Percentiles rank a stretch among this genome's conserved stretches.
These are phyloP conservation scores for Acacia melanoxylon DNA, from an alignment of 306 rosid genomes.

Conservation along the genomic window DNA sequence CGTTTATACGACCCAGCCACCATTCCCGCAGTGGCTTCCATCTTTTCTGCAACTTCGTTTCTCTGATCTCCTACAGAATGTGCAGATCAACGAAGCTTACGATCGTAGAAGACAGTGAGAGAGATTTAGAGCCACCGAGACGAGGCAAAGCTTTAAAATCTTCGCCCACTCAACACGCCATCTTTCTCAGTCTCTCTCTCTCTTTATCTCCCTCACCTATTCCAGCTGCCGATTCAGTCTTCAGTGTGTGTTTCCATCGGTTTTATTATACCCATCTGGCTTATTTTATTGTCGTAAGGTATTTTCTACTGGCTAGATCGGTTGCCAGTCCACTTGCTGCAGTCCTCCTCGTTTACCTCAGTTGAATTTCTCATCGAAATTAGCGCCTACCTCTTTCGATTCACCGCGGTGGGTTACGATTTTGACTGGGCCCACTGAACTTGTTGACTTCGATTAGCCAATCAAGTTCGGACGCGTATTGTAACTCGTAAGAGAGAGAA, in stretches of 20 bases:
- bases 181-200: constrained; percentile 11
- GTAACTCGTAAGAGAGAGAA: neutral
- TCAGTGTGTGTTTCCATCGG: neutral
- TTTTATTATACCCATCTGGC: constrained; percentile 8
- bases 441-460: neutral
- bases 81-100: neutral
- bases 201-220: constrained; percentile 9
- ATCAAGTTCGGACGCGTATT: neutral
- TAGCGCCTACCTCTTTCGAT: neutral
- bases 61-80: neutral
- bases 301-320: constrained; percentile 32
- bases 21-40: constrained; percentile 76
- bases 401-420: neutral
- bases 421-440: neutral
- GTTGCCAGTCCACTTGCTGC: constrained; percentile 29
- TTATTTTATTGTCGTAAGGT: constrained; percentile 5
- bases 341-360: neutral
- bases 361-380: neutral
- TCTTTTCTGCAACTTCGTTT: constrained; percentile 7
- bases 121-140: neutral
- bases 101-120: neutral
- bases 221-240: neutral
- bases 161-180: constrained; percentile 55
- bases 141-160: constrained; percentile 22
- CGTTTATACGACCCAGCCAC: constrained; percentile 75